These are phyloP conservation scores for Cyberlindnera petersonii DNA, from an alignment of 805 yeast species.

Conservation along the genomic window DNA sequence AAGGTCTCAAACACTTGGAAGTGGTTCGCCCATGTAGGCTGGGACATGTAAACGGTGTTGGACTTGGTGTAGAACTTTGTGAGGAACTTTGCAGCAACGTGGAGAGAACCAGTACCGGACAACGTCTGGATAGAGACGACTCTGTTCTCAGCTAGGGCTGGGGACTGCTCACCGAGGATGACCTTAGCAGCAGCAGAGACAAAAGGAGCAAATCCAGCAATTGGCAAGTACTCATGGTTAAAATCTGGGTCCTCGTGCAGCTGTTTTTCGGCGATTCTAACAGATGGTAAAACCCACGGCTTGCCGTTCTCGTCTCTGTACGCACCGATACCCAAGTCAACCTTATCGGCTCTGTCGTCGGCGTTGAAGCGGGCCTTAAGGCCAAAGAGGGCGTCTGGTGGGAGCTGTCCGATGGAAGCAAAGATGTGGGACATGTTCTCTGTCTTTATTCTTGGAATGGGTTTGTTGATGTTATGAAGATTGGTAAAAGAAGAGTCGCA, in stretches of 20 bases:
- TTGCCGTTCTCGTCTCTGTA: slow-evolving; percentile 66
- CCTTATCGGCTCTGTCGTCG: slow-evolving; percentile 62
- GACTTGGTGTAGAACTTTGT: slow-evolving; percentile 33
- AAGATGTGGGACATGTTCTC: slow-evolving; percentile 31
- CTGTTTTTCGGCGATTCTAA: slow-evolving; percentile 60
- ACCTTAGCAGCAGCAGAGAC: slow-evolving; percentile 68
- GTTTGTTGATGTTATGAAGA: not conserved
- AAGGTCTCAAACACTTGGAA: slow-evolving; percentile 69
- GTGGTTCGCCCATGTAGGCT: slow-evolving; percentile 99
- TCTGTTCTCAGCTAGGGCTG: slow-evolving; percentile 43
- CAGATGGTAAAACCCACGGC: slow-evolving; percentile 72
- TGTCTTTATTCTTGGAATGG: not conserved
- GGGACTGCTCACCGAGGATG: slow-evolving; percentile 60
- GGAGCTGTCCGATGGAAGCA: slow-evolving; percentile 55
- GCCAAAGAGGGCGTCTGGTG: slow-evolving; percentile 86
- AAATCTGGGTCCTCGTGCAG: slow-evolving; percentile 54
- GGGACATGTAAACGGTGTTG: slow-evolving; percentile 61
- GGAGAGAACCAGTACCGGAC: slow-evolving; percentile 90
- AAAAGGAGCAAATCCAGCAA: slow-evolving; percentile 69
- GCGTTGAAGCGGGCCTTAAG: slow-evolving; percentile 61
- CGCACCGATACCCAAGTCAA: slow-evolving; percentile 84
- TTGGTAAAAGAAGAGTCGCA: not conserved
- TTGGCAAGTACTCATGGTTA: slow-evolving; percentile 88
- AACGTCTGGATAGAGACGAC: slow-evolving; percentile 69
- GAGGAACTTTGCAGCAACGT: slow-evolving; percentile 64